phyloP scores from a whole-genome alignment of 1,139 yeast species.

The Suhomyces wounanorum region DNA sequence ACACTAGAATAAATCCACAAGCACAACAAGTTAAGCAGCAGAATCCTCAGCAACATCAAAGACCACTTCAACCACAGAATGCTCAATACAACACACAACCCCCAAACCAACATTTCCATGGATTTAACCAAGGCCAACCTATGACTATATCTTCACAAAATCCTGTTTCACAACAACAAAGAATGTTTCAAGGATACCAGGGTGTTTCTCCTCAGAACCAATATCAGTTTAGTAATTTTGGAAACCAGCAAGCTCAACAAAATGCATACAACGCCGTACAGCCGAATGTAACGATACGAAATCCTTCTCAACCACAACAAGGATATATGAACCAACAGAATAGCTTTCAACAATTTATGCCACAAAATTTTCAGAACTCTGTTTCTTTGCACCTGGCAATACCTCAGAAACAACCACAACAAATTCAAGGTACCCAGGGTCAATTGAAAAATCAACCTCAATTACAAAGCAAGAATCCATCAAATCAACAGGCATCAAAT shows the following conservation, averaged over 20 bases:
- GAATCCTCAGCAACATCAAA: conserved; percentile 13
- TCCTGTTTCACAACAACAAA: conserved; percentile 16
- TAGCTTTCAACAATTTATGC: conserved; percentile 17
- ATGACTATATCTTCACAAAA: conserved; percentile 15
- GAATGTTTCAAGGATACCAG: conserved; percentile 19
- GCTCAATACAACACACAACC: conserved; percentile 13
- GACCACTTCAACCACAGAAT: conserved; percentile 11
- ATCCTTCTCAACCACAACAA: conserved; percentile 12
- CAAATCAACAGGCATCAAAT: not conserved
- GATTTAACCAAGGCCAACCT: conserved; percentile 5
- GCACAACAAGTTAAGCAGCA: conserved; percentile 8
- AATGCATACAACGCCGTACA: conserved; percentile 12
- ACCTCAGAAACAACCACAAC: conserved; percentile 5
- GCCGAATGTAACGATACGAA: conserved; percentile 17
- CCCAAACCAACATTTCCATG: conserved; percentile 12
- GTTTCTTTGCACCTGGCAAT: conserved; percentile 6
- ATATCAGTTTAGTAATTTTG: conserved; percentile 14
- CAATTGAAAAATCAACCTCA: conserved; percentile 4
- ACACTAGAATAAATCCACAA: conserved; percentile 17
- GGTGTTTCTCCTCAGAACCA: conserved; percentile 15
- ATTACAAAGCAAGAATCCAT: conserved; percentile 2
- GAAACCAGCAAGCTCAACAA: conserved; percentile 9
- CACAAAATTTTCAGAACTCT: conserved; percentile 13
- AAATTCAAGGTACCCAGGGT: conserved; percentile 2
- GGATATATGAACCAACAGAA: conserved; percentile 14